Base-by-base conservation (phyloP, 371 early-diverging fungal species). In the Apophysomyces sp. region DNA sequence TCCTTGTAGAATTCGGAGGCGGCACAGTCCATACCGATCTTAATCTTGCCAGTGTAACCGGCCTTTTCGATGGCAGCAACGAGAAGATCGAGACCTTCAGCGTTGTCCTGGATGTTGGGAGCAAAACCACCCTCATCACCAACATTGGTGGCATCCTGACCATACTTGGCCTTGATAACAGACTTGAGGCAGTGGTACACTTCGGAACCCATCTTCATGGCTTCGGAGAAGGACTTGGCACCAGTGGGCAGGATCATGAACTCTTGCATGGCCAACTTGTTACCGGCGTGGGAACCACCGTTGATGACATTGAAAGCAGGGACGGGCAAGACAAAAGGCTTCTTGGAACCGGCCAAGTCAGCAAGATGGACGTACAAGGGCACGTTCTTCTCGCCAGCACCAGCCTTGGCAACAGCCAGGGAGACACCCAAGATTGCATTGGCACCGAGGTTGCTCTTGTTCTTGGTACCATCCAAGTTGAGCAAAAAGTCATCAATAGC, bases 81-180 rank as follows among this genome's bases (percentile, higher is more conserved):
- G 56, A 99, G 83, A 54, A 99, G 88, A 61, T 96, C 94, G 39
- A 99, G 91, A 70, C 97, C 98, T 82, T 99, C 99, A 69, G 86
- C 84, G 85, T 91, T 92, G 74, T 95, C 92, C 82, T 95, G 95
- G 71, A 99, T 95, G 82, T 98, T 98, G 75, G 99, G 99, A 52
- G 99, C 99, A 78, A 99, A 99, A 64, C 99, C 99, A 76, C 99
- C 99, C 85, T 99, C 99, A 76, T 99, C 99, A 72, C 99, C 99
- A 64, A 99, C 99, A 76, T 95, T 95, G 76, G 95, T 97, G 72
- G 96, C 94, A 73, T 97, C 98, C 77, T 92, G 94, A 58, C 98
- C 98, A 82, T 98, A 99, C 89, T 98, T 94, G 73, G 85, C 77
- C 89, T 96, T 96, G 86, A 99, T 98, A 64, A 95, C 94, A 9